Percentiles rank a stretch among this genome's conserved stretches.
These are phyloP conservation scores for Lipomyces spencermartinsiae DNA, from an alignment of 805 yeast genomes.

Conservation along the genomic window DNA sequence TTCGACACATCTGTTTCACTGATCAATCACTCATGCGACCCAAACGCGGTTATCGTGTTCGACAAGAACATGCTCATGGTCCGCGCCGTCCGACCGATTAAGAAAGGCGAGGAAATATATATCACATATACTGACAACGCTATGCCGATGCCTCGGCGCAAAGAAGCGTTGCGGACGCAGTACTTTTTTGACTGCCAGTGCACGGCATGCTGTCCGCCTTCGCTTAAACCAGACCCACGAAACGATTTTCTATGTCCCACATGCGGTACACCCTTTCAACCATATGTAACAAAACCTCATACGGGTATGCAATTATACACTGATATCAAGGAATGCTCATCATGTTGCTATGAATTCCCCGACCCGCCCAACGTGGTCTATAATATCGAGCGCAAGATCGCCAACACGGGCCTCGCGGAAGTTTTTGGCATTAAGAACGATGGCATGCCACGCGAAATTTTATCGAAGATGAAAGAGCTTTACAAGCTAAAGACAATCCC, in stretches of 20 bases:
- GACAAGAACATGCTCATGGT: slow-evolving; percentile 13
- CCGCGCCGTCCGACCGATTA: slow-evolving; percentile 17
- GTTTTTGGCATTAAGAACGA: background rate
- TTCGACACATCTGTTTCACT: slow-evolving; percentile 31
- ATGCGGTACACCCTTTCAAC: slow-evolving; percentile 17
- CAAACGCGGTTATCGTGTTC: slow-evolving; percentile 27
- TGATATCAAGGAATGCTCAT: slow-evolving; percentile 14
- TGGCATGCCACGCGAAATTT: background rate
- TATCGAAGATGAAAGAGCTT: background rate
- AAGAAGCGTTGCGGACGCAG: slow-evolving; percentile 8
- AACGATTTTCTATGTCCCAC: slow-evolving; percentile 23
- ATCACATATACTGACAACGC: slow-evolving; percentile 34
- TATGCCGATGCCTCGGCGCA: slow-evolving; percentile 16
- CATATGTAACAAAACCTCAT: slow-evolving; percentile 4
- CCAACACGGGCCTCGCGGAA: background rate
- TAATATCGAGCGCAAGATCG: background rate
- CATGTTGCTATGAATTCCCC: slow-evolving; percentile 12
- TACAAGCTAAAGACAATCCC: slow-evolving; percentile 10
- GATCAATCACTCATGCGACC: slow-evolving; percentile 38
- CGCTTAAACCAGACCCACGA: background rate
- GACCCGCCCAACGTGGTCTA: slow-evolving; percentile 13
- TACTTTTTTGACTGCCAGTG: slow-evolving; percentile 31
- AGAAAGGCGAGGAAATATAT: slow-evolving; percentile 27
- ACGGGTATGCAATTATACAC: background rate
- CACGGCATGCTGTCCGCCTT: slow-evolving; percentile 10